Evolutionary conservation across 106 monocot genomes (phyloP), one percentile per base, ranked within the genome.

Genomic region (Amphibolis antarctica): DNA sequence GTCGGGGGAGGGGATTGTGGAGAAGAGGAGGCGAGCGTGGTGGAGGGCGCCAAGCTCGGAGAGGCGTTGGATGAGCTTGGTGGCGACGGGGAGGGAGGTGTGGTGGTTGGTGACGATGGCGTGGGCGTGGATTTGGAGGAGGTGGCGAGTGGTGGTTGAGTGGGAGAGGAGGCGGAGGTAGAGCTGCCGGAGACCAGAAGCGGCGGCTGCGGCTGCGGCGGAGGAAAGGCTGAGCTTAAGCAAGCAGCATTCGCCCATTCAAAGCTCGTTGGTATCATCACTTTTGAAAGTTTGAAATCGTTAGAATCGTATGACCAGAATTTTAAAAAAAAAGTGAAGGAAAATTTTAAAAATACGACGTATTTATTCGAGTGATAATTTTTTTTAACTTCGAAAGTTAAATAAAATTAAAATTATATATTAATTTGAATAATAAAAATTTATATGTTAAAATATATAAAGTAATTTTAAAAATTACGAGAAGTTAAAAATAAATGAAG

Each of bases 101-200:
- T 60, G 73, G 70, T 70, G 77, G 71, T 71, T 76, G 65, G 77
- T 66, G 63, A 72, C 4, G 51, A 82, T 73, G 75, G 74, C 5
- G 28, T 67, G 75, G 45, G 84, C 68, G 36, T 82, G 82, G 74
- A 92, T 70, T 55, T 86, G 84, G 61, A 47, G 29, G 72, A 92
- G 83, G 36, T 84, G 80, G 70, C 29, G 58, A 22, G 63, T 64
- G 55, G 82, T 68, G 19, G 74, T 49, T 66, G 72, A 61, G 7
- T 14, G 55, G 45, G 79, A 63, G 68, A 84, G 69, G 13, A 84
- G 76, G 46, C 47, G 51, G 66, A 81, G 78, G 61, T 76, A 86
- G 63, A 52, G 10, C 23, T 15, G 53, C 13, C 26, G 15, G 28
- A 27, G 24, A 25, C 14, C 23, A n/a, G n/a, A n/a, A 29, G 68